Evolutionary conservation across 768 basidiomycete genomes (phyloP).

Genomic region (Astraeus odoratus): DNA sequence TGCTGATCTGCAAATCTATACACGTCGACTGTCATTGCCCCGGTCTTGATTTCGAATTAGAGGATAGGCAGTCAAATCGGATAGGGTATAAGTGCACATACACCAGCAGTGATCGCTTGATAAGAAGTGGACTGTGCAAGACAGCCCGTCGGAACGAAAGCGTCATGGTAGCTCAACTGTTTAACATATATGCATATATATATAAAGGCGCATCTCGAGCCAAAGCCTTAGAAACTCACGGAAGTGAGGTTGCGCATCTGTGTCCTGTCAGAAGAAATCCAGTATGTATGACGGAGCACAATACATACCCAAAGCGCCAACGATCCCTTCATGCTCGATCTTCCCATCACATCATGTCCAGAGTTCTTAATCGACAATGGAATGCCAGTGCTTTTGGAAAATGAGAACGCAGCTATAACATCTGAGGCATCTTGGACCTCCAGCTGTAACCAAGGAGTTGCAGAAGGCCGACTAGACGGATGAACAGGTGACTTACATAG

Average conservation of each 20-base stretch:
- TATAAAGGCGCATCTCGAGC: neutral
- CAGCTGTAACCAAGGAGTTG: conserved; percentile 22
- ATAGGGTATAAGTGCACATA: neutral
- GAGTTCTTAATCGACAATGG: conserved; percentile 46
- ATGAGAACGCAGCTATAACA: conserved; percentile 39
- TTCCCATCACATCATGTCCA: conserved; percentile 30
- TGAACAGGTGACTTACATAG: conserved; percentile 25
- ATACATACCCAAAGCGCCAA: conserved; percentile 21
- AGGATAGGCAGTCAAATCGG: neutral
- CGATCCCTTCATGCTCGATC: conserved; percentile 18
- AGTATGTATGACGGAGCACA: neutral
- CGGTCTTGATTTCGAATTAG: conserved; percentile 19
- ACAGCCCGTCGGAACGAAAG: conserved; percentile 6
- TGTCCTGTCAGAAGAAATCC: neutral
- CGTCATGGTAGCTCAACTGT: conserved; percentile 3
- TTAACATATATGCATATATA: no score
- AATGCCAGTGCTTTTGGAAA: conserved; percentile 30
- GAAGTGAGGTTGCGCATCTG: conserved; percentile 3
- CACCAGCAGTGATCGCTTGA: conserved; percentile 5
- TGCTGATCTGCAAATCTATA: conserved; percentile 30
- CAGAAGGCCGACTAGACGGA: neutral
- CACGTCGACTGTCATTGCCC: conserved; percentile 23
- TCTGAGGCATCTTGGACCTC: conserved; percentile 36
- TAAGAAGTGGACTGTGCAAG: neutral
- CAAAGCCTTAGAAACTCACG: neutral